Conservation (phyloP, 441 rosid genomes). For the Capsella rubella region DNA sequence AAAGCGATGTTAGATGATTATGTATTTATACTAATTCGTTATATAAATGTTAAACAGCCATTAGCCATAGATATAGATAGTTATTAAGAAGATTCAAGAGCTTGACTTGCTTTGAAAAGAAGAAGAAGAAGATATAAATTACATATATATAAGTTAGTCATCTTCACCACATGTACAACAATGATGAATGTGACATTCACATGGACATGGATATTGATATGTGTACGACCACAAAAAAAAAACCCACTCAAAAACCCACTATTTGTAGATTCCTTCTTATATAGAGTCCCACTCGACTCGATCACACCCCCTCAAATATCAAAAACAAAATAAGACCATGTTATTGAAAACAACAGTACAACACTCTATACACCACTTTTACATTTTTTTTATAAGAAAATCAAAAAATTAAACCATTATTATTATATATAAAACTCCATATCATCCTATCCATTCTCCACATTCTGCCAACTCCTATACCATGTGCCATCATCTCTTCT, state of each 20-base stretch:
- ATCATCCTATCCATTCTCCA: conserved; percentile 42
- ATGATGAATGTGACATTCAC: conserved; percentile 47
- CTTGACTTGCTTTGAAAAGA: conserved; percentile 6
- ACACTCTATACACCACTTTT: conserved; percentile 3
- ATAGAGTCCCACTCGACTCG: conserved; percentile 28
- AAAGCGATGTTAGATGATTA: background rate
- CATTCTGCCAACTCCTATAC: conserved; percentile 41
- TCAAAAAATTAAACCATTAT: background rate
- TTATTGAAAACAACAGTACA: conserved; percentile 38
- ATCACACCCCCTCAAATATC: conserved; percentile 26
- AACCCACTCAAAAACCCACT: conserved; percentile 9
- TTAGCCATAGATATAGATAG: background rate
- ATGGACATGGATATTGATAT: conserved; percentile 35
- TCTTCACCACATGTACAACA: conserved; percentile 38
- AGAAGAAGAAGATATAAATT: background rate
- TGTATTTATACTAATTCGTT: background rate
- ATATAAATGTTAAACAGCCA: background rate
- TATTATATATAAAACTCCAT: conserved; percentile 11
- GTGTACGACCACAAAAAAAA: conserved; percentile 38
- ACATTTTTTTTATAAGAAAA: background rate
- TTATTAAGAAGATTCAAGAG: background rate
- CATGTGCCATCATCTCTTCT: conserved; percentile 40
- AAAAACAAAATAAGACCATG: conserved; percentile 48
- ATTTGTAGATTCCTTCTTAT: conserved; percentile 35
- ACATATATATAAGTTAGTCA: conserved; percentile 30